Base-by-base conservation (phyloP, 176 grass and related monocot genomes). In the Aechmea fasciata region DNA sequence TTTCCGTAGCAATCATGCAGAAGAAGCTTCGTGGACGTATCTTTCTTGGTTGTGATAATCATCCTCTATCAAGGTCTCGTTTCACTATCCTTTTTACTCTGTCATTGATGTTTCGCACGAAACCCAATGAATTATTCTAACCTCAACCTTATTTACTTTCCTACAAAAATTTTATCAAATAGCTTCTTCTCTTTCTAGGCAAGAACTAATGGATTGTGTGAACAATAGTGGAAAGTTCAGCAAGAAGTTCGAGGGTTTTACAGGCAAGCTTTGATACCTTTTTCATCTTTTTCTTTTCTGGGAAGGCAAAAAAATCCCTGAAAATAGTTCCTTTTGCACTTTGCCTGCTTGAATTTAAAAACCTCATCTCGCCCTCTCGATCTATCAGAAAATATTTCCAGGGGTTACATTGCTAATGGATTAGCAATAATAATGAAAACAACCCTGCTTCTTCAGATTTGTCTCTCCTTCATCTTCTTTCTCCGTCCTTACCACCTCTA, bases 141-240 rank as follows among this genome's bases (percentile, higher is more conserved):
- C 33, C 5, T 8, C 54, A 59, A 17, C 19, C 15, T 18, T 17
- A 17, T 4, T 59, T 59, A 19, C 15, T 59, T 18, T 59, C 54
- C 14, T 59, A 9, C 9, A 59, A 7, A n/a, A 59, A 59, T 7
- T 59, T 59, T 19, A 59, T 18, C 8, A 17, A 17, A 18, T 19
- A 9, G 54, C 5, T 59, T 52, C 57, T 75, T 47, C 26, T 78
- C 50, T 70, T 74, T 65, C 14, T 77, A 93, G 94, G 84, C 80
- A 99, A 75, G 94, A 99, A 69, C 85, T 93, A 77, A 99, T 99
- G 94, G 87, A 93, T 33, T 54, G 62, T 51, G 82, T 90, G 68
- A 93, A 88, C 66, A 78, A 50, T 57, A 90, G 89, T 81, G 87
- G 84, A 18, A 87, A 93, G 48, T 93, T 93, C 70, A 77, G 57